phyloP scores from a whole-genome alignment of 164 flowering plant species.

The Tinospora cordifolia region DNA sequence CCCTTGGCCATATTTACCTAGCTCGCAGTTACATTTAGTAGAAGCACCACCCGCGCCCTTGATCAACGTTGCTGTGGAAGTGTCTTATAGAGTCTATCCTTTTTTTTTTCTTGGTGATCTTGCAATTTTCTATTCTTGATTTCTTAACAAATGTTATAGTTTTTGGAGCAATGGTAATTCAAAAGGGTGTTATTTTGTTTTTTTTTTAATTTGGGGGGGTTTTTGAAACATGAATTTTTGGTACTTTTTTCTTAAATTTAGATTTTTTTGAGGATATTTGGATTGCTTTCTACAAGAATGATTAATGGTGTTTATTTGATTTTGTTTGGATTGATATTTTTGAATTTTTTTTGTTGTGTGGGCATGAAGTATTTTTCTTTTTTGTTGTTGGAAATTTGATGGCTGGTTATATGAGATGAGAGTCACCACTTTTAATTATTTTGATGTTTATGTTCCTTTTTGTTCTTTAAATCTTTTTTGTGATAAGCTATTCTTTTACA shows the following conservation, averaged over 20 bases:
- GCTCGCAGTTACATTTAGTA: too few relatives aligned
- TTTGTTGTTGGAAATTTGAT: neutral
- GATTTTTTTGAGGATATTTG: too few relatives aligned
- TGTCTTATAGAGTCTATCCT: too few relatives aligned
- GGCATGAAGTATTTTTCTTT: too few relatives aligned
- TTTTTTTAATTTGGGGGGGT: too few relatives aligned
- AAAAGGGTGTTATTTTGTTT: neutral
- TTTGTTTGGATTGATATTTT: neutral
- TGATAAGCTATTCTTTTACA: neutral
- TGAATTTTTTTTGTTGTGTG: too few relatives aligned
- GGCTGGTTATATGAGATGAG: neutral
- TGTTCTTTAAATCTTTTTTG: neutral
- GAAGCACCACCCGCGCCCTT: too few relatives aligned
- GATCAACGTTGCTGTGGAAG: too few relatives aligned
- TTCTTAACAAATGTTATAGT: neutral
- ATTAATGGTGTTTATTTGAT: neutral
- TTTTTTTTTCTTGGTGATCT: too few relatives aligned
- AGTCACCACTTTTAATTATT: neutral
- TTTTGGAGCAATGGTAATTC: neutral
- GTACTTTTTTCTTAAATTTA: neutral
- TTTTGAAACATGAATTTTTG: neutral
- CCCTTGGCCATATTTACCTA: too few relatives aligned
- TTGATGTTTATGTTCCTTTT: neutral
- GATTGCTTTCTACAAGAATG: neutral
- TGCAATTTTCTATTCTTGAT: neutral